Conservation (phyloP, 2,329 filamentous ascomycete species). For the Botrytis squamosa region DNA sequence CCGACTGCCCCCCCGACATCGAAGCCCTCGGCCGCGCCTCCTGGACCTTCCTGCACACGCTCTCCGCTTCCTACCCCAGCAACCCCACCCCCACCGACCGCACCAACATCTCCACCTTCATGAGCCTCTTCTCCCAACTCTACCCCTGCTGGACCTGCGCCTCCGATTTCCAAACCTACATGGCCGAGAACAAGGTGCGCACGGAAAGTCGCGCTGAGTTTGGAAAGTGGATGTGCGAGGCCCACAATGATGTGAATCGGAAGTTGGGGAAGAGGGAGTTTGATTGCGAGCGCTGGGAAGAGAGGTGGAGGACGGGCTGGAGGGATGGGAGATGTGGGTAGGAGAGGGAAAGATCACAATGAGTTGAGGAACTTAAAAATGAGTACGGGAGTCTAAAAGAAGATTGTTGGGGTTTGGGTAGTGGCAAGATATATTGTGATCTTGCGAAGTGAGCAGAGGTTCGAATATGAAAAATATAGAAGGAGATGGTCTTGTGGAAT, state of each 20-base stretch:
- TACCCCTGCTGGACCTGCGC: slow-evolving; percentile 98
- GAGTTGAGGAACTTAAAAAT: background rate
- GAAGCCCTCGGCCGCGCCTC: slow-evolving; percentile 81
- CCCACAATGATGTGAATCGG: slow-evolving; percentile 82
- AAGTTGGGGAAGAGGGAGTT: slow-evolving; percentile 91
- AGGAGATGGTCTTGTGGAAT: too few relatives aligned
- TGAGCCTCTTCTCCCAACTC: slow-evolving; percentile 76
- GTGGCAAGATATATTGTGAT: background rate
- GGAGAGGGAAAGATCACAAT: background rate
- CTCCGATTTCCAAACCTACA: slow-evolving; percentile 83
- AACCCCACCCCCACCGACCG: slow-evolving; percentile 68
- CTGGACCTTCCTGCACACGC: slow-evolving; percentile 91
- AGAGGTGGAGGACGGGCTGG: slow-evolving; percentile 93
- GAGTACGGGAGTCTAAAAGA: too few relatives aligned
- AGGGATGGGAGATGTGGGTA: slow-evolving; percentile 63
- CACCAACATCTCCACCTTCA: slow-evolving; percentile 72
- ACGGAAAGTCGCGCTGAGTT: slow-evolving; percentile 65
- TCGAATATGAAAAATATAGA: background rate
- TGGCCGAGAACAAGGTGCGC: slow-evolving; percentile 59
- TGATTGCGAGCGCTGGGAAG: slow-evolving; percentile 87
- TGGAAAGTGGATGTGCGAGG: slow-evolving; percentile 78
- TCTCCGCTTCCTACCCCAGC: slow-evolving; percentile 82
- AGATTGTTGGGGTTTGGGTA: background rate
- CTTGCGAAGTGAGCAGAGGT: background rate
- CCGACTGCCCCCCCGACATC: slow-evolving; percentile 87